Evolutionary conservation across 1,139 yeast genomes (phyloP).

Genomic region (Yamadazyma conglobata): DNA sequence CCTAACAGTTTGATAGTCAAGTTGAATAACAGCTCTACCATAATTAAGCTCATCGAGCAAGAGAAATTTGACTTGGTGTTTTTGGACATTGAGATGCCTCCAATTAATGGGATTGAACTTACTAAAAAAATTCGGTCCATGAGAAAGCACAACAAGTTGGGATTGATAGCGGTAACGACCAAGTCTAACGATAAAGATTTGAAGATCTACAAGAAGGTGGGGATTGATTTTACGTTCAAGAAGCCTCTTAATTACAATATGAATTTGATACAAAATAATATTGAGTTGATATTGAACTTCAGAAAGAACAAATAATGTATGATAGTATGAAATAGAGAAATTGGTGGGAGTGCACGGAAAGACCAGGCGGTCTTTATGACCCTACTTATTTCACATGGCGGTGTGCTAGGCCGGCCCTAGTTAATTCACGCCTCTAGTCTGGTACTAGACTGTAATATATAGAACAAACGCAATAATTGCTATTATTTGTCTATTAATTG

Average conservation of each 20-base stretch:
- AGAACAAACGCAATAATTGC: no score
- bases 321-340: slow-evolving; percentile 4
- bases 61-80: slow-evolving; percentile 34
- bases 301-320: slow-evolving; percentile 14
- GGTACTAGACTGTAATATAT: no score
- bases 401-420: no score
- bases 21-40: slow-evolving; percentile 31
- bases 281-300: slow-evolving; percentile 16
- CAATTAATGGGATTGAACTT: slow-evolving; percentile 40
- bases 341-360: no score
- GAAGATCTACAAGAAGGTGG: slow-evolving; percentile 27
- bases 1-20: slow-evolving; percentile 30
- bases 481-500: no score
- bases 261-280: slow-evolving; percentile 15
- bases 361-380: no score
- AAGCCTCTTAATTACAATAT: slow-evolving; percentile 36
- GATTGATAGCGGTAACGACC: slow-evolving; percentile 45
- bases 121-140: slow-evolving; percentile 26
- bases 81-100: slow-evolving; percentile 48
- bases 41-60: slow-evolving; percentile 19
- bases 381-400: no score
- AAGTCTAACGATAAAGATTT: slow-evolving; percentile 27
- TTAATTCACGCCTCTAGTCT: no score
- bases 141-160: slow-evolving; percentile 21
- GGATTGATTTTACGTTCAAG: slow-evolving; percentile 41